A percentile compares a stretch with the other conserved stretches of the same genome.
Conservation (phyloP, 2,329 filamentous ascomycete species). For the Macrophomina pseudophaseolina region DNA sequence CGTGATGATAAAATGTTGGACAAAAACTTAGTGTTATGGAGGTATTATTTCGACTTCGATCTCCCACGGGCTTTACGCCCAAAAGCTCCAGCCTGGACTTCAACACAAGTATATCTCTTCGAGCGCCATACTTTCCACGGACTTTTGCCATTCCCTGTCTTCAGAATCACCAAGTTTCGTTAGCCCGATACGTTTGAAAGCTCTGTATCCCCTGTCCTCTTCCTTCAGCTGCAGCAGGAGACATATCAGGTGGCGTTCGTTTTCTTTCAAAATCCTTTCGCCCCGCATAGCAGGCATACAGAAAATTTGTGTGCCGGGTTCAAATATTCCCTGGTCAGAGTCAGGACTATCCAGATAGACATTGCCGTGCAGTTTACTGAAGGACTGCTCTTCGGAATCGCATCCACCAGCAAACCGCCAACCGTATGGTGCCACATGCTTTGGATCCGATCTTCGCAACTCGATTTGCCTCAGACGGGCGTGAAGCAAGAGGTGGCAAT, state of each 20-base stretch:
- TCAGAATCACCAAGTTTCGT: conserved; percentile 28
- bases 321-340: conserved; percentile 26
- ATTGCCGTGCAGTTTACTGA: neutral
- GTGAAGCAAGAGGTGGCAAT: conserved; percentile 9
- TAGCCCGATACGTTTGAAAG: conserved; percentile 28
- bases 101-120: neutral
- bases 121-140: no score
- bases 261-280: conserved; percentile 12
- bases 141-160: conserved; percentile 7
- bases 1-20: no score
- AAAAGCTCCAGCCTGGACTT: neutral
- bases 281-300: conserved; percentile 27
- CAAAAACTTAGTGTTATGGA: no score
- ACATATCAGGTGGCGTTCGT: conserved; percentile 26
- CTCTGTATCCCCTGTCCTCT: neutral
- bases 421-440: neutral
- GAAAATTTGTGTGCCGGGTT: conserved; percentile 22
- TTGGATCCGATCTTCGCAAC: conserved; percentile 25
- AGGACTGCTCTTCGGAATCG: neutral
- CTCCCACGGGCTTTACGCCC: no score
- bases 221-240: conserved; percentile 26
- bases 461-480: conserved; percentile 5
- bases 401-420: neutral
- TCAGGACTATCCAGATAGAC: conserved; percentile 29
- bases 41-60: no score